phyloP scores from a whole-genome alignment of 1,284 basidiomycete species.

The Rhodotorula sp. region DNA sequence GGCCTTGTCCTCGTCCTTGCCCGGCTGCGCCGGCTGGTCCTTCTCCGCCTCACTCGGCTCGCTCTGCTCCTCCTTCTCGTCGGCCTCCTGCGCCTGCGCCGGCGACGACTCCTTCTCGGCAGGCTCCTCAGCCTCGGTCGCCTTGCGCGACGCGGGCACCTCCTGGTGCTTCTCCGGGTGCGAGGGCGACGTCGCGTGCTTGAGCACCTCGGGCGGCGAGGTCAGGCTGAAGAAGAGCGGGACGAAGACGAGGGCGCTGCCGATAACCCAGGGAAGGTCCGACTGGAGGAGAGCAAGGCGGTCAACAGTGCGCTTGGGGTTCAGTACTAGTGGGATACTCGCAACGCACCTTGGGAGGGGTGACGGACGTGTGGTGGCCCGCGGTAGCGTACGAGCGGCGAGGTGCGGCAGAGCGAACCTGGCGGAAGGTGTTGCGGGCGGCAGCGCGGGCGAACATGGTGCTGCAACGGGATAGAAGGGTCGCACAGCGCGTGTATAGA shows the following conservation, averaged over 20 bases:
- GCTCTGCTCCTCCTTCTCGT: constrained; percentile 7
- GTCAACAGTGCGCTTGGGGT: too few relatives aligned
- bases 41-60: constrained; percentile 3
- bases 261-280: constrained; percentile 31
- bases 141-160: constrained; percentile 18
- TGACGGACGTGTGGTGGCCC: constrained; percentile 6
- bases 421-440: constrained; percentile 19
- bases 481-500: too few relatives aligned
- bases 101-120: constrained; percentile 19
- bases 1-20: constrained; percentile 4
- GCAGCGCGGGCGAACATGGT: constrained; percentile 31
- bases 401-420: background rate
- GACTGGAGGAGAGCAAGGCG: too few relatives aligned
- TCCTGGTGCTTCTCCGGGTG: constrained; percentile 13
- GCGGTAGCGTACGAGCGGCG: constrained; percentile 17
- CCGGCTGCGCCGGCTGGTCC: background rate
- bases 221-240: constrained; percentile 31
- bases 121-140: constrained; percentile 13
- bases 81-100: constrained; percentile 8
- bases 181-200: constrained; percentile 19
- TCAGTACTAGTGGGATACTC: too few relatives aligned
- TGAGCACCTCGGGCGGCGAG: constrained; percentile 24
- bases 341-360: constrained; percentile 12
- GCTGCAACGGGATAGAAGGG: background rate
- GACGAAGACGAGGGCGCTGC: constrained; percentile 17